phyloP scores from a whole-genome alignment of 2,329 filamentous ascomycete species.

The Neoarthrinium moseri region DNA sequence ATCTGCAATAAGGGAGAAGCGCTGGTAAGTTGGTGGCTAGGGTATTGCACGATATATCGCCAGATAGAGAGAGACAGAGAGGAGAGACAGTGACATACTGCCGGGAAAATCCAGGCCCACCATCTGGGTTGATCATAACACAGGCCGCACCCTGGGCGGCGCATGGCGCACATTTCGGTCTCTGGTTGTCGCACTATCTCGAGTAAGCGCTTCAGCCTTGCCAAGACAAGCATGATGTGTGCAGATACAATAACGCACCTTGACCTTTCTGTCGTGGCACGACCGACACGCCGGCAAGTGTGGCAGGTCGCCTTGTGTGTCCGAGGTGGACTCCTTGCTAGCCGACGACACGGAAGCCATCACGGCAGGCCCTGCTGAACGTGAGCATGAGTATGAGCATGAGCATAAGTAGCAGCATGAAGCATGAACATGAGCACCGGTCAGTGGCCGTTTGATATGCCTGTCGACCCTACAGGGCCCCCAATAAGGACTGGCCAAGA shows the following conservation, averaged over 20 bases:
- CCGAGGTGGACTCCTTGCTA: background rate
- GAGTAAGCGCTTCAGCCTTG: background rate
- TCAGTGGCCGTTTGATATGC: too few relatives aligned
- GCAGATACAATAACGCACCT: background rate
- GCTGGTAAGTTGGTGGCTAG: too few relatives aligned
- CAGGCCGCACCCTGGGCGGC: slow-evolving; percentile 22
- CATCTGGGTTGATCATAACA: slow-evolving; percentile 23
- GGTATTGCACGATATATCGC: too few relatives aligned
- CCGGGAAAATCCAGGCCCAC: slow-evolving; percentile 20
- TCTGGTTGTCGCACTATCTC: slow-evolving; percentile 26
- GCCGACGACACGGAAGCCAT: too few relatives aligned
- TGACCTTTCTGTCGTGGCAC: slow-evolving; percentile 12
- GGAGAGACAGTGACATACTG: slow-evolving; percentile 12
- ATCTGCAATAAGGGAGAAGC: too few relatives aligned
- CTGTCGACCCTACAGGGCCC: too few relatives aligned
- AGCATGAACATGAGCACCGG: too few relatives aligned
- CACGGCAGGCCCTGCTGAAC: too few relatives aligned
- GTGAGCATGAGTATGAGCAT: too few relatives aligned
- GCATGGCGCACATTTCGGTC: slow-evolving; percentile 28
- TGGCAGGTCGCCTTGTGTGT: background rate
- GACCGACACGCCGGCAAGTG: slow-evolving; percentile 13
- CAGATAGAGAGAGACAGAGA: too few relatives aligned
- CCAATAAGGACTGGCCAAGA: too few relatives aligned
- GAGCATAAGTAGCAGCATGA: too few relatives aligned
- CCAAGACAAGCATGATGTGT: background rate